Evolutionary conservation across 23 red algal genomes (phyloP).

Genomic region (Cyanidioschyzon merolae): DNA sequence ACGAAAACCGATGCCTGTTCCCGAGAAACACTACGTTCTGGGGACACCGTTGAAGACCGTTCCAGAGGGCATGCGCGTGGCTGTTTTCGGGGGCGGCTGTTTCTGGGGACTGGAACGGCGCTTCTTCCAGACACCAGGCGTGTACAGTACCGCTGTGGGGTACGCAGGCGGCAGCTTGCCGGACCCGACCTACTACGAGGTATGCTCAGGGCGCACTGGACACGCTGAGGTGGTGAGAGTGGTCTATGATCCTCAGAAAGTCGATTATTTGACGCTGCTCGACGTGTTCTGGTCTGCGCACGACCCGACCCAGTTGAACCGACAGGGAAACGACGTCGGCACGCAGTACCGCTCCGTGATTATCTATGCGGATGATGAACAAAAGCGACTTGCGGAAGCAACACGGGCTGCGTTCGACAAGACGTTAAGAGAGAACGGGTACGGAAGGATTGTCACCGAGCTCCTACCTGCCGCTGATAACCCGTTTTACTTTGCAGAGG

Average conservation of each 20-base stretch:
- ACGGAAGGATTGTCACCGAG: constrained; percentile 25
- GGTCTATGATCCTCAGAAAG: constrained; percentile 41
- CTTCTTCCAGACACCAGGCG: constrained; percentile 57
- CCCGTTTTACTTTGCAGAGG: constrained; percentile 74
- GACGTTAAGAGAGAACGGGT: neutral
- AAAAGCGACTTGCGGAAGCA: constrained; percentile 48
- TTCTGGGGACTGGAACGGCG: constrained; percentile 87
- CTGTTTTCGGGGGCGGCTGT: constrained; percentile 42
- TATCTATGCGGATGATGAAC: constrained; percentile 53
- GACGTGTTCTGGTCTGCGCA: constrained; percentile 78
- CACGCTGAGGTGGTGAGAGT: constrained; percentile 79
- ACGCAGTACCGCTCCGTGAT: constrained; percentile 85
- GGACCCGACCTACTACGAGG: constrained; percentile 68
- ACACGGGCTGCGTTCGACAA: constrained; percentile 46
- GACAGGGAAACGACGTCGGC: constrained; percentile 91
- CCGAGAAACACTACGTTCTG: constrained; percentile 29
- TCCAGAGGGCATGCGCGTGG: neutral
- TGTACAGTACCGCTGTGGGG: constrained; percentile 76
- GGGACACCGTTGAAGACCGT: constrained; percentile 4
- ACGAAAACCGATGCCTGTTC: neutral
- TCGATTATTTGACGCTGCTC: constrained; percentile 53
- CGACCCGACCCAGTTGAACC: constrained; percentile 61
- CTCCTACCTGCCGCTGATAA: constrained; percentile 28
- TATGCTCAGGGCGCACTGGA: constrained; percentile 63
- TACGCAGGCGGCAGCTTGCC: constrained; percentile 55